Evolutionary conservation across 2,329 filamentous ascomycete species (phyloP).

Genomic region (Escovopsis sp.): DNA sequence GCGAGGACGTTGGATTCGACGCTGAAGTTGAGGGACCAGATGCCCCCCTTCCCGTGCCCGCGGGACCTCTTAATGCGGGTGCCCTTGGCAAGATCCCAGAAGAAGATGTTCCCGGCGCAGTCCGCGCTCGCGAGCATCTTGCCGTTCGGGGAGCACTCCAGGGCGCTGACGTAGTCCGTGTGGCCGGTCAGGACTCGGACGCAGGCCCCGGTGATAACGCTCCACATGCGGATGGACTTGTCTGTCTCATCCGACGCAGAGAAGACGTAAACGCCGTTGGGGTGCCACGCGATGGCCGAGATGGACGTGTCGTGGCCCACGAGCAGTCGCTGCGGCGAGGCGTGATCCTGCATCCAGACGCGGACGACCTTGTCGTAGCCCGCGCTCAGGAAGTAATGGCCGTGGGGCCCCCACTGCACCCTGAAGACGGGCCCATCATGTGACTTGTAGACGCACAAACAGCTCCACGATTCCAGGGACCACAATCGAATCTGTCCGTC

Average conservation of each 20-base stretch:
- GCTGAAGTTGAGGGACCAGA: constrained; percentile 87
- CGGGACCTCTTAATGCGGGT: constrained; percentile 81
- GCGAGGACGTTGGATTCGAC: constrained; percentile 84
- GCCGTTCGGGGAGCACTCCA: constrained; percentile 78
- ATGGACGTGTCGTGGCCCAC: constrained; percentile 88
- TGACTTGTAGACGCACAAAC: constrained; percentile 83
- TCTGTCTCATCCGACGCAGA: constrained; percentile 75
- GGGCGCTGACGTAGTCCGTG: constrained; percentile 67
- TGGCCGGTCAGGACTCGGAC: constrained; percentile 90
- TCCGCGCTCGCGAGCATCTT: constrained; percentile 87
- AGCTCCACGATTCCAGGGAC: constrained; percentile 86
- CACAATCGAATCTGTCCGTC: constrained; percentile 84
- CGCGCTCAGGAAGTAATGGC: constrained; percentile 84
- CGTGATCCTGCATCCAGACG: constrained; percentile 85
- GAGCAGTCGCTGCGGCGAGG: constrained; percentile 74
- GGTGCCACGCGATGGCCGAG: constrained; percentile 86
- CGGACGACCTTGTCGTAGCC: constrained; percentile 84
- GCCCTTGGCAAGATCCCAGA: constrained; percentile 89
- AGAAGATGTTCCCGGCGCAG: constrained; percentile 72
- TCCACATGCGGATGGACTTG: constrained; percentile 95
- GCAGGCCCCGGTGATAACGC: constrained; percentile 71
- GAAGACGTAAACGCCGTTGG: constrained; percentile 86
- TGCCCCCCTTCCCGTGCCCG: constrained; percentile 83
- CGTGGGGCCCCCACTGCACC: constrained; percentile 78
- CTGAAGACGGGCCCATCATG: constrained; percentile 85